Evolutionary conservation across 2,329 filamentous ascomycete species (phyloP), one percentile per base, ranked within the genome.

Genomic region (Ascochyta clinopodiicola): DNA sequence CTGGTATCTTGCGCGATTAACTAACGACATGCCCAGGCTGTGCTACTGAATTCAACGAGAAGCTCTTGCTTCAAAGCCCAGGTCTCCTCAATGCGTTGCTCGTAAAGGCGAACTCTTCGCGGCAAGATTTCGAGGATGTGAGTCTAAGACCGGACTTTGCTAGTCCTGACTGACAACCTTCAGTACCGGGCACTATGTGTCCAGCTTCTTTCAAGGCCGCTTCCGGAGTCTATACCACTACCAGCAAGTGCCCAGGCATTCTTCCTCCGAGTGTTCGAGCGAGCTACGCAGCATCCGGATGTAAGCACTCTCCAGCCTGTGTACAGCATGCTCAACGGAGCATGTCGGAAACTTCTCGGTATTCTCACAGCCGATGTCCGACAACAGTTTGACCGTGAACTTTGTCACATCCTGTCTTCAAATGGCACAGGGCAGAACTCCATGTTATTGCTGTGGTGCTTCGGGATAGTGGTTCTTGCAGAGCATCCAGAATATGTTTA

Each of bases 291-390:
- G 10, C 59, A 47, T 22, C 71, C 68, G 22, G 58, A 60, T 47
- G 62, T 66, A 7, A 51, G 54, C 7, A 68, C 64, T 1, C 59
- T 77, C 4, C 61, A 62, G 35, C 59, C 67, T 4, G 60, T 75
- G 3, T 72, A 75, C 27, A 59, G 46, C 17, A 71, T 75, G 63
- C 63, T 76, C 22, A 70, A 72, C 51, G 74, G 74, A 40, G 72
- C 73, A n/a, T 76, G 74, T 51, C 53, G 60, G 21, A 63, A 65
- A 3, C 65, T 77, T 2, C 54, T 72, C 8, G 43, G 42, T 15
- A 46, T 71, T 9, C 60, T 76, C 19, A 59, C 71, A 2, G 13
- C 57, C 4, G 63, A 67, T 6, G 39, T 47, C 12, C 60, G 56
- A 29, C 60, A 66, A 31, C 51, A 56, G 10, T 71, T 75, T 21